These are phyloP conservation scores for Peterozyma toletana DNA, from an alignment of 805 yeast genomes.

Conservation along the genomic window DNA sequence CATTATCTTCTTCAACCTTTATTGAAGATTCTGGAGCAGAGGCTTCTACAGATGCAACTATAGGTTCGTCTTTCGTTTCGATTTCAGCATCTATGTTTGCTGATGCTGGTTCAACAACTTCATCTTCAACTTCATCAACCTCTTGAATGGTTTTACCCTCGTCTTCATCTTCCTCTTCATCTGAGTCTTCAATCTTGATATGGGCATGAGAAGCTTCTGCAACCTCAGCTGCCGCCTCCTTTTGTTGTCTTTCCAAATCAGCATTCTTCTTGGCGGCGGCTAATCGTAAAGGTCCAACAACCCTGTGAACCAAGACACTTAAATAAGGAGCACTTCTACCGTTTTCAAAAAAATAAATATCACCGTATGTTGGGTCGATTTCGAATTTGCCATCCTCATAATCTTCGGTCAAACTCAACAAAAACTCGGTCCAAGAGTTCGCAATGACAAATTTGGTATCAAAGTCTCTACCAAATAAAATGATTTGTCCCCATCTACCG, in stretches of 20 bases:
- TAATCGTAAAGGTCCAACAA: conserved; percentile 26
- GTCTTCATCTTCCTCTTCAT: conserved; percentile 22
- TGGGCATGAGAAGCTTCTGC: too few species aligned
- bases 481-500: conserved; percentile 87
- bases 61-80: conserved; percentile 1
- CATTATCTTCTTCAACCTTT: conserved; percentile 8
- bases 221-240: conserved; percentile 18
- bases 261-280: conserved; percentile 8
- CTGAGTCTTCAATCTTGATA: too few species aligned
- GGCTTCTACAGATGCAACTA: background rate
- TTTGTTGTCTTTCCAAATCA: conserved; percentile 9
- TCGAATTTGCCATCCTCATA: conserved; percentile 78
- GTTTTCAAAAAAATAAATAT: conserved; percentile 30
- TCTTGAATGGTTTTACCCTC: conserved; percentile 6
- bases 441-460: conserved; percentile 87
- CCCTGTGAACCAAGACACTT: conserved; percentile 67
- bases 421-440: conserved; percentile 82
- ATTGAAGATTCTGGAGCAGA: background rate
- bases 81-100: conserved; percentile 2
- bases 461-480: conserved; percentile 88
- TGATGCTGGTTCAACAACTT: conserved; percentile 8
- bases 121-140: conserved; percentile 4
- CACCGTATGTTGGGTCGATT: conserved; percentile 58
- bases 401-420: conserved; percentile 78
- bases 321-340: conserved; percentile 47